Base-by-base conservation (phyloP, 768 basidiomycete species). In the Boletus huronensis region DNA sequence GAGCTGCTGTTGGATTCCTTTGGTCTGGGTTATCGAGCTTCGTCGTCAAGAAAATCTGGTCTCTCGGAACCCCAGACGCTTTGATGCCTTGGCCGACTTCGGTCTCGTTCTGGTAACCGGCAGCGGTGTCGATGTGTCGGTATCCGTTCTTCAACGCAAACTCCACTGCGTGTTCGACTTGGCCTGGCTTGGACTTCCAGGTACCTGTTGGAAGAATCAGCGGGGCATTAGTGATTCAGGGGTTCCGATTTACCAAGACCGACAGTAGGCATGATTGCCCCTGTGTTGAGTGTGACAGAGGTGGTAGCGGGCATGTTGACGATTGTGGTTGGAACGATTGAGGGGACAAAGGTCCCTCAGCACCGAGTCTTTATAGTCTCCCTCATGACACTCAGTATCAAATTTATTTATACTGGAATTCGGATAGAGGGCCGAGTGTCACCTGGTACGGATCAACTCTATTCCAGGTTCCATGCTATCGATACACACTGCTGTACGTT, bases 1-100 rank as follows among this genome's bases (percentile, higher is more conserved):
- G 76, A n/a, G 85, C 83, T 48, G 79, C 79, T 40, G 75, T 77
- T 9, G 82, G 79, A 32, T 77, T 68, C 53, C 73, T 70, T 65
- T 90, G 89, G 66, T 85, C 81, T 45, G 74, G 70, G 70, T 85
- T 85, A 64, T 80, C 76, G 51, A 88, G 77, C 70, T 87, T 88
- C 54, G 85, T 87, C 54, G 90, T 92, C 55, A 95, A 71, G 79
- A 94, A 95, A 71, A 95, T 79, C 52, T 84, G 75, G 34, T 75
- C 74, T 53, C 93, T 82, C 6, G 82, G 77, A 16, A 93, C 82
- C 11, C 89, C 91, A 23, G 85, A 87, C 13, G 77, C 76, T 47
- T 65, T 84, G 73, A 94, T 85, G 29, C 92, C 93, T 50, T 82
- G 64, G 14, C 92, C 93, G 41, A 95, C 93, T 70, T 90, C 89